A percentile compares a stretch with the other conserved stretches of the same genome.
Evolutionary conservation across 2,329 filamentous ascomycete genomes (phyloP).

Genomic region (Colletotrichum scovillei): DNA sequence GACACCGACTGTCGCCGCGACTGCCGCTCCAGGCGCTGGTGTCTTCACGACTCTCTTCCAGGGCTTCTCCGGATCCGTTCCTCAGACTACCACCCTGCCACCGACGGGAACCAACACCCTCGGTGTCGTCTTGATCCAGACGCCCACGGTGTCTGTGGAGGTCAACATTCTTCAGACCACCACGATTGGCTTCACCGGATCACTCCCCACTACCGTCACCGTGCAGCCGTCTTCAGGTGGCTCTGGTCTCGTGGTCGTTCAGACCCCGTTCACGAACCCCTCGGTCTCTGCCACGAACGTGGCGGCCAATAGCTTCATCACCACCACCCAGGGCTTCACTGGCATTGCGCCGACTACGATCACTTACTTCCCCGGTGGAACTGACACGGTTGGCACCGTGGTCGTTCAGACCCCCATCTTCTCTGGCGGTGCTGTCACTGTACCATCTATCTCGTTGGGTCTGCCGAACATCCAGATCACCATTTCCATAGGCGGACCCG

Average conservation of each 20-base stretch:
- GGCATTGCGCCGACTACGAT: slow-evolving; percentile 12
- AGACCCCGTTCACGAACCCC: slow-evolving; percentile 19
- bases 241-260: slow-evolving; percentile 29
- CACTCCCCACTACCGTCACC: slow-evolving; percentile 17
- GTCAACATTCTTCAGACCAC: slow-evolving; percentile 17
- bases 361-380: slow-evolving; percentile 18
- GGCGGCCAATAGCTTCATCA: slow-evolving; percentile 21
- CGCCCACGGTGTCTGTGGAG: slow-evolving; percentile 17
- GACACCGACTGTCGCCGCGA: slow-evolving; percentile 21
- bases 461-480: neutral
- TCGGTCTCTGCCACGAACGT: neutral
- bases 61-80: slow-evolving; percentile 15
- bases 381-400: slow-evolving; percentile 19
- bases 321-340: slow-evolving; percentile 15
- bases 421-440: neutral
- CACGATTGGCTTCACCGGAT: slow-evolving; percentile 20
- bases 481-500: neutral
- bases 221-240: slow-evolving; percentile 24
- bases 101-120: slow-evolving; percentile 16
- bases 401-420: slow-evolving; percentile 30
- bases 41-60: slow-evolving; percentile 22
- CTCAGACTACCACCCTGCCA: slow-evolving; percentile 18
- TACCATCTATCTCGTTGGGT: neutral
- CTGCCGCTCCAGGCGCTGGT: slow-evolving; percentile 6
- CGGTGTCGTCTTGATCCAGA: slow-evolving; percentile 25